These are phyloP conservation scores for Chaetomium tenue DNA, from an alignment of 495 filamentous ascomycete genomes.

Conservation along the genomic window DNA sequence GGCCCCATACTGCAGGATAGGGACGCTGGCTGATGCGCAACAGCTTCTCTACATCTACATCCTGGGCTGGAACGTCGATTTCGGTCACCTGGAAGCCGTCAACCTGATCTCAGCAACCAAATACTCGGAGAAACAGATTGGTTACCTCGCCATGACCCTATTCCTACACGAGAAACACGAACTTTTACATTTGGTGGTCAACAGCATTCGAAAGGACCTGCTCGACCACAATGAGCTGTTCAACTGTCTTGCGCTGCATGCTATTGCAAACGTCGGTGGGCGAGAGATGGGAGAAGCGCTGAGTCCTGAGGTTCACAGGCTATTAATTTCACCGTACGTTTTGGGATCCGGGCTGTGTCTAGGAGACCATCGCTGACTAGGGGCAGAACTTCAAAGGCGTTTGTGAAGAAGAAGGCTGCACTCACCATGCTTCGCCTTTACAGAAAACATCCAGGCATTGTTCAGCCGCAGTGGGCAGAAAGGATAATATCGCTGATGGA, in stretches of 20 bases:
- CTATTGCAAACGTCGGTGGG: conserved; percentile 96
- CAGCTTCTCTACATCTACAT: conserved; percentile 98
- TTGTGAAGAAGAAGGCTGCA: conserved; percentile 99
- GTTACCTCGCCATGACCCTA: conserved; percentile 94
- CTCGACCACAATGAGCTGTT: conserved; percentile 93
- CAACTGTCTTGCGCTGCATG: conserved; percentile 97
- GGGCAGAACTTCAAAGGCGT: conserved; percentile 84
- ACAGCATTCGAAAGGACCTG: conserved; percentile 96
- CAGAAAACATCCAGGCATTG: conserved; percentile 87
- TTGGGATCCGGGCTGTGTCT: not conserved
- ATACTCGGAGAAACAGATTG: conserved; percentile 99
- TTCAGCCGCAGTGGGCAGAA: conserved; percentile 95
- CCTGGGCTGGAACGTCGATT: conserved; percentile 98
- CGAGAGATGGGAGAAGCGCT: conserved; percentile 96
- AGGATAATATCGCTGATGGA: conserved; percentile 98
- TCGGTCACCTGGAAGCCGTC: conserved; percentile 96
- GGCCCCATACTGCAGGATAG: not conserved
- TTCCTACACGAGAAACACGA: conserved; percentile 98
- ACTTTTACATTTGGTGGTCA: conserved; percentile 91
- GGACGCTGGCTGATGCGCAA: conserved; percentile 15
- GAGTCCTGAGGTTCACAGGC: conserved; percentile 85
- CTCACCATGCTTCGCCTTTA: conserved; percentile 94
- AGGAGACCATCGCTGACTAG: conserved; percentile 19
- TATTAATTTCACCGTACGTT: conserved; percentile 92
- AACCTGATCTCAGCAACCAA: conserved; percentile 95